phyloP scores from a whole-genome alignment of 169 alveolate genomes.

The Plasmodium billcollinsi region DNA sequence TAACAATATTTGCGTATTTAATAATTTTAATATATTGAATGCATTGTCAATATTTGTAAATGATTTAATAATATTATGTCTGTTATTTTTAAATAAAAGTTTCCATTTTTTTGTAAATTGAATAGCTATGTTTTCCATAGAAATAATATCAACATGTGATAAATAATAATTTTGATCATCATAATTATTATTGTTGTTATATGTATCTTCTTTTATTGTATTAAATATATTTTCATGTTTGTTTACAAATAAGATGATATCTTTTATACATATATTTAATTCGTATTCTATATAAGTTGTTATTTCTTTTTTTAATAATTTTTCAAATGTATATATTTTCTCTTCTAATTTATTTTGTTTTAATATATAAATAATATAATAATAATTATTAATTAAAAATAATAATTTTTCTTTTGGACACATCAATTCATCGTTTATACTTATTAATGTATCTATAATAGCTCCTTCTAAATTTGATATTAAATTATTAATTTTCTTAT shows the following conservation, averaged over 20 bases:
- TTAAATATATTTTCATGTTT: conserved; percentile 35
- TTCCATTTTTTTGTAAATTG: conserved; percentile 53
- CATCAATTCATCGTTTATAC: conserved; percentile 1
- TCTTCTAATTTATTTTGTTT: conserved; percentile 36
- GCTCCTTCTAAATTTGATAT: conserved; percentile 26
- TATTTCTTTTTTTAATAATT: conserved; percentile 31
- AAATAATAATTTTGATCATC: neutral
- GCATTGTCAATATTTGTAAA: conserved; percentile 50
- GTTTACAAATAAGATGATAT: conserved; percentile 47
- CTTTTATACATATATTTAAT: conserved; percentile 27
- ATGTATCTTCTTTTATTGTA: conserved; percentile 3
- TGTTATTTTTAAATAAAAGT: conserved; percentile 17
- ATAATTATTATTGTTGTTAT: neutral
- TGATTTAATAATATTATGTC: conserved; percentile 34
- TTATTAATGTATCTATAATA: conserved; percentile 2
- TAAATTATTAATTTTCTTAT: conserved; percentile 5
- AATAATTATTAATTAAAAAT: conserved; percentile 56
- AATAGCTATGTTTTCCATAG: conserved; percentile 55
- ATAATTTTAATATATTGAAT: conserved; percentile 24
- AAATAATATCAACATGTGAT: conserved; percentile 72
- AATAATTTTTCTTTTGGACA: conserved; percentile 20
- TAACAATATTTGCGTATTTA: conserved; percentile 56
- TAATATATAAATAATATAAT: conserved; percentile 23
- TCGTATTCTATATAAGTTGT: conserved; percentile 20
- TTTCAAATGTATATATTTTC: conserved; percentile 19